Base-by-base conservation (phyloP, 73 alveolate species). In the Urostyla sp. region DNA sequence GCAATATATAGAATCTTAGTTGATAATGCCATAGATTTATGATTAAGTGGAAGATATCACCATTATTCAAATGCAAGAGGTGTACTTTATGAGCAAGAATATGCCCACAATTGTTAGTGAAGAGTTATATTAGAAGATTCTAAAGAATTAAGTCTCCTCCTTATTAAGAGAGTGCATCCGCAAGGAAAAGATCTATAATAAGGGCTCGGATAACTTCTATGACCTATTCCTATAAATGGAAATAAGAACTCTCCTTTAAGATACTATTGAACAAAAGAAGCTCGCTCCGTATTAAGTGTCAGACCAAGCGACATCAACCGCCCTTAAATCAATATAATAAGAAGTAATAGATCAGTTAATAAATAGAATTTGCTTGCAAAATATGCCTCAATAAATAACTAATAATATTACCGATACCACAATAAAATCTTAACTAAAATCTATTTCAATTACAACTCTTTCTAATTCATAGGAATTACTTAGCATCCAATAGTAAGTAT, bases 21-120 rank as follows among this genome's bases (percentile, higher is more conserved):
- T 63, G 26, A 30, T 63, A 13, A 6, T 2, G 3, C 26, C 37
- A 27, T 35, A 27, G 37, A 27, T 35, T 21, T 26, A 20, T 63
- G 26, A 63, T 8, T 57, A 63, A 40, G 58, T 63, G 13, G 79
- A 63, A 43, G 79, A 63, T 35, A 63, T 63, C 4, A 60, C 44
- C 1, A 40, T 63, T 2, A 2, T 21, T 15, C 23, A 43, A 5
- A 63, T 63, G 79, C 31, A 63, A 43, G 79, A 63, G 23, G 7
- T 63, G n/a, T 13, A 20, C 2, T 63, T 63, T 24, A 21, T 27
- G 35, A 63, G 26, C 4, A 63, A 63, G 43, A 63, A 63, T 21
- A 13, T 63, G 18, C 79, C 79, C 5, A 38, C 21, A 24, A 38
- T 37, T 15, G 16, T 63, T 3, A 4, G 61, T 63, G 46, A 63